These are phyloP conservation scores for Sphaerulina musiva DNA, from an alignment of 2,329 filamentous ascomycete species.

Conservation along the genomic window DNA sequence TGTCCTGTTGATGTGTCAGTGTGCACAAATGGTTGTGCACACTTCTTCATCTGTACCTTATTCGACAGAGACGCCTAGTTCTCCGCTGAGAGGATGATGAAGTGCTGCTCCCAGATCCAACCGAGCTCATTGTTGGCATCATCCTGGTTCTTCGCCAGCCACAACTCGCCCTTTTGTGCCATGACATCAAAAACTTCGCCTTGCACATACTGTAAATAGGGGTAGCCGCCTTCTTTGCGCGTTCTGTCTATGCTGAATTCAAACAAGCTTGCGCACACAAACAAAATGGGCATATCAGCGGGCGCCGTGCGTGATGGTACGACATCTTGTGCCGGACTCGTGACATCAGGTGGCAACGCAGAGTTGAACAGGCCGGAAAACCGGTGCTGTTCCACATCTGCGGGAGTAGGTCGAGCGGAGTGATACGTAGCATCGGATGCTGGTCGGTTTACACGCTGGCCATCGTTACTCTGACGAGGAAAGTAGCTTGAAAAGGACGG, in stretches of 20 bases:
- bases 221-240: constrained; percentile 87
- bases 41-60: not conserved
- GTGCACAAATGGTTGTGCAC: not conserved
- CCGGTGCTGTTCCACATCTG: constrained; percentile 20
- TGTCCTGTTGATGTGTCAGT: not conserved
- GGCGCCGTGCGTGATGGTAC: constrained; percentile 18
- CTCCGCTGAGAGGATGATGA: constrained; percentile 42
- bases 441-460: constrained; percentile 24
- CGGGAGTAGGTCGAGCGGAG: constrained; percentile 24
- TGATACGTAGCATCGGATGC: constrained; percentile 31
- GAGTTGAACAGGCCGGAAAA: constrained; percentile 32
- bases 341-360: constrained; percentile 28
- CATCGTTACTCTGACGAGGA: constrained; percentile 25
- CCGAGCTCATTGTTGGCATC: constrained; percentile 72
- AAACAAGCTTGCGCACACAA: constrained; percentile 87
- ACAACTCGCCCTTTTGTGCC: constrained; percentile 92
- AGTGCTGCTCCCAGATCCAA: constrained; percentile 99
- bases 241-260: constrained; percentile 95
- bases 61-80: constrained; percentile 1
- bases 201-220: constrained; percentile 89
- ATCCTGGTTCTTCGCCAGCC: constrained; percentile 96
- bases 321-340: constrained; percentile 7
- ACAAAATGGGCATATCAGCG: constrained; percentile 54
- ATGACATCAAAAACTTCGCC: constrained; percentile 73
- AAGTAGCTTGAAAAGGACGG: constrained; percentile 18